Evolutionary conservation across 1,139 yeast species (phyloP), one percentile per base, ranked within the genome.

Genomic region (Candida sp.): DNA sequence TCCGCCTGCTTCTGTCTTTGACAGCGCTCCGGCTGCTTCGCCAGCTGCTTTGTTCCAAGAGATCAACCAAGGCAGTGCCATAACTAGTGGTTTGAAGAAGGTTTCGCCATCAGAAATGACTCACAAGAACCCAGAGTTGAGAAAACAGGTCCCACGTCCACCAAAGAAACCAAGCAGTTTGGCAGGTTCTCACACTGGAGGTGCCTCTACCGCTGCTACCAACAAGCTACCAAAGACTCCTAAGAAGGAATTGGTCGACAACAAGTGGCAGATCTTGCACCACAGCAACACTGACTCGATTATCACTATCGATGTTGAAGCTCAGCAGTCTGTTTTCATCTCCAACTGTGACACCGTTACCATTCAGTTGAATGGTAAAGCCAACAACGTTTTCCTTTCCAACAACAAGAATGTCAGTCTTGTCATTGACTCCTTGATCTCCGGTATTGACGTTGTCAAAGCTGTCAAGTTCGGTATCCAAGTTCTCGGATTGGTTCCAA

Each of bases 21-120:
- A 76, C 66, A 46, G 23, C 32, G 30, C 44, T 9, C 38, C 49
- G 8, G 42, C 30, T 9, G 31, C 53, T 11, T 26, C 39, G n/a
- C 47, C 50, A n/a, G 47, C 77, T 59, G 98, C 98, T 0, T 97
- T 96, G 8, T 94, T 96, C 68, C 87, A 90, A n/a, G 96, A 90
- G 58, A 77, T 96, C 56, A 93, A 88, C 72, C 81, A 86, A 72
- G 99, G 99, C 51, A 90, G 86, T 58, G 73, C 73, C 39, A 88
- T 96, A 62, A 93, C 98, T 2, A 77, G 93, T 30, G 90, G 92
- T 4, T 83, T 96, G 62, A 90, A 88, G 67, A 94, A 94, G 70
- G 98, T 94, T 42, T 98, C 92, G 60, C 90, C 85, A 72, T 88
- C 96, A 22, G 90, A 92, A 72, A 91, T 90, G 96, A 91, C 97